These are phyloP conservation scores for Paracamarosporium sp. DNA, from an alignment of 2,329 filamentous ascomycete genomes.

Conservation along the genomic window DNA sequence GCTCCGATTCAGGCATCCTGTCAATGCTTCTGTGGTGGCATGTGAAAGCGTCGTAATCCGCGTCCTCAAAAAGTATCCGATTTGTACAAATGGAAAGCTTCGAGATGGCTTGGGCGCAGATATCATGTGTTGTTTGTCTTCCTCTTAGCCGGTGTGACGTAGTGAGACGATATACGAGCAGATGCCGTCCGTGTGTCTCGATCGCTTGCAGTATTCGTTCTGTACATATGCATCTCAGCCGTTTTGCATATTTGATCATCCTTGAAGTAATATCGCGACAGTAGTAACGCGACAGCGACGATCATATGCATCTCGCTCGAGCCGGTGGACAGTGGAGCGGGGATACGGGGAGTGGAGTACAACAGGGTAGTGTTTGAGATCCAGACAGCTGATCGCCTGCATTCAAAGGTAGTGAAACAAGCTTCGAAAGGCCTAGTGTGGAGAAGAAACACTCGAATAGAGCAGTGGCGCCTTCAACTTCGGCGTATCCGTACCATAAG, in stretches of 20 bases:
- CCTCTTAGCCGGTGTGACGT: not conserved
- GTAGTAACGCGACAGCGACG: not conserved
- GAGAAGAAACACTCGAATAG: too few relatives aligned
- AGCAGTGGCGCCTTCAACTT: too few relatives aligned
- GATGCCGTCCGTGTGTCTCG: not conserved
- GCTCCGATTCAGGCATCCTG: too few relatives aligned
- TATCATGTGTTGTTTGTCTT: not conserved
- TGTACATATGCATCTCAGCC: not conserved
- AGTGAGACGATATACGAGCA: not conserved
- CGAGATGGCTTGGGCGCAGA: not conserved
- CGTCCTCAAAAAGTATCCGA: too few relatives aligned
- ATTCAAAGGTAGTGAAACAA: too few relatives aligned
- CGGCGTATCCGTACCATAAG: too few relatives aligned
- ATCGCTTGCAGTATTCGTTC: not conserved
- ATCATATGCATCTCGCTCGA: not conserved
- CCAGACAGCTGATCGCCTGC: conserved; percentile 3
- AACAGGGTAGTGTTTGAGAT: conserved; percentile 7
- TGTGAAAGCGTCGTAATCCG: too few relatives aligned
- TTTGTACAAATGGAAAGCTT: not conserved
- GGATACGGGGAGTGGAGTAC: conserved; percentile 2
- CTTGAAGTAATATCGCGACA: not conserved
- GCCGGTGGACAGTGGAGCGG: not conserved
- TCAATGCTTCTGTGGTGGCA: too few relatives aligned
- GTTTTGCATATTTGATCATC: not conserved
- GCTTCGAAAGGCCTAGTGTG: too few relatives aligned